Evolutionary conservation across 1,284 basidiomycete genomes (phyloP).

Genomic region (Apiotrichum domesticum): DNA sequence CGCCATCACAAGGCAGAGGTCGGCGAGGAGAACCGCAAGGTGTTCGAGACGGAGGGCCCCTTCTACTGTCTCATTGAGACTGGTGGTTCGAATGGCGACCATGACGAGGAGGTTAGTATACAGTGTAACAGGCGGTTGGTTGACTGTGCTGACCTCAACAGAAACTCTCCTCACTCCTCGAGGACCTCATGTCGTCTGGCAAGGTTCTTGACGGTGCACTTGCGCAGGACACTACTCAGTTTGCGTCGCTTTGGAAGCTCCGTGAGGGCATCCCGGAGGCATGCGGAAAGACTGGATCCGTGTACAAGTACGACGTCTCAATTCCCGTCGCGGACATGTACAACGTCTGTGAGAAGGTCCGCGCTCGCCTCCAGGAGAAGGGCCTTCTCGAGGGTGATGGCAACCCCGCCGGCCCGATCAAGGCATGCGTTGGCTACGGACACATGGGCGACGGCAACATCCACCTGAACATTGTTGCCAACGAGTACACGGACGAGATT

Average conservation of each 20-base stretch:
- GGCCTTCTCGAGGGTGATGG: constrained; percentile 60
- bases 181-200: constrained; percentile 69
- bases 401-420: constrained; percentile 59
- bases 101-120: constrained; percentile 77
- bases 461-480: constrained; percentile 89
- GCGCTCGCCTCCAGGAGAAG: constrained; percentile 64
- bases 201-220: constrained; percentile 87
- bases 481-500: constrained; percentile 73
- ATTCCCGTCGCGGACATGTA: constrained; percentile 87
- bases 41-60: constrained; percentile 61
- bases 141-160: constrained; percentile 39
- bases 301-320: constrained; percentile 97
- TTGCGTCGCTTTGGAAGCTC: constrained; percentile 82
- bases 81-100: constrained; percentile 85
- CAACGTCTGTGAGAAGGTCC: constrained; percentile 74
- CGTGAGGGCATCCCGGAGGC: constrained; percentile 95
- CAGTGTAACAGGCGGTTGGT: background rate
- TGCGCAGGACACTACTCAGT: constrained; percentile 86
- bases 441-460: constrained; percentile 97
- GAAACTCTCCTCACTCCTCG: constrained; percentile 83
- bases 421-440: constrained; percentile 84
- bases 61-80: constrained; percentile 94
- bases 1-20: constrained; percentile 42
- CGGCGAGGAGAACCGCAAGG: constrained; percentile 41
- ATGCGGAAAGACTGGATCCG: constrained; percentile 86